Conservation (phyloP, 2,329 filamentous ascomycete genomes). For the Moelleriella libera region DNA sequence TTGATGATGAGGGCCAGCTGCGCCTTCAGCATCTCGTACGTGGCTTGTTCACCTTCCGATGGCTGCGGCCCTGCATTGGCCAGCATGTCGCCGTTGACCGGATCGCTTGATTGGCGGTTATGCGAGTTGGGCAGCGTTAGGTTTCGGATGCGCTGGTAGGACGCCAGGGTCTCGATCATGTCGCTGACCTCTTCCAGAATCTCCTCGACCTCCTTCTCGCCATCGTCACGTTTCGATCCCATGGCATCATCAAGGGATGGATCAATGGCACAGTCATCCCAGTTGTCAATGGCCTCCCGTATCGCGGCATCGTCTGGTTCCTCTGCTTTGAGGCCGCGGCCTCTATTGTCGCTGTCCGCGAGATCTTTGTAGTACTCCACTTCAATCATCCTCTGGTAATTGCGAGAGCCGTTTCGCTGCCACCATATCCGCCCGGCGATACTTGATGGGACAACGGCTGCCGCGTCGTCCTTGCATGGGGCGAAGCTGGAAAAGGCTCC, state of each 20-base stretch:
- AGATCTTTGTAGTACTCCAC: slow-evolving; percentile 28
- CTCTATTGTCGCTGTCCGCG: slow-evolving; percentile 20
- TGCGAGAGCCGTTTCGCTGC: slow-evolving; percentile 53
- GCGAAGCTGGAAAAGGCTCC: slow-evolving; percentile 72
- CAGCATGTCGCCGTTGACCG: slow-evolving; percentile 53
- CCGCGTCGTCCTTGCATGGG: slow-evolving; percentile 59
- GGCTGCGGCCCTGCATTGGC: slow-evolving; percentile 54
- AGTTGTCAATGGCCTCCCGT: slow-evolving; percentile 40
- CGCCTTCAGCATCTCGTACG: slow-evolving; percentile 61
- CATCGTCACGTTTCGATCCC: slow-evolving; percentile 37
- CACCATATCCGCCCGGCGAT: slow-evolving; percentile 62
- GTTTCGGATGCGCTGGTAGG: slow-evolving; percentile 68
- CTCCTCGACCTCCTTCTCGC: slow-evolving; percentile 55
- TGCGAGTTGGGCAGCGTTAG: slow-evolving; percentile 52
- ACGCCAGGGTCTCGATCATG: slow-evolving; percentile 61
- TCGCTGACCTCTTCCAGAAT: slow-evolving; percentile 61
- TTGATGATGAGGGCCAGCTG: slow-evolving; percentile 63
- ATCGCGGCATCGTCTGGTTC: slow-evolving; percentile 38
- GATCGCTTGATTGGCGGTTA: slow-evolving; percentile 44
- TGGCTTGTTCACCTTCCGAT: slow-evolving; percentile 43
- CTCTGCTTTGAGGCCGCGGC: slow-evolving; percentile 14
- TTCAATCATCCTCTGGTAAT: slow-evolving; percentile 51
- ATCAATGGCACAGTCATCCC: slow-evolving; percentile 43
- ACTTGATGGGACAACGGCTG: slow-evolving; percentile 53
- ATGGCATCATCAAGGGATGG: slow-evolving; percentile 40